Evolutionary conservation across 2,329 filamentous ascomycete genomes (phyloP).

Genomic region (Phialophora verrucosa): DNA sequence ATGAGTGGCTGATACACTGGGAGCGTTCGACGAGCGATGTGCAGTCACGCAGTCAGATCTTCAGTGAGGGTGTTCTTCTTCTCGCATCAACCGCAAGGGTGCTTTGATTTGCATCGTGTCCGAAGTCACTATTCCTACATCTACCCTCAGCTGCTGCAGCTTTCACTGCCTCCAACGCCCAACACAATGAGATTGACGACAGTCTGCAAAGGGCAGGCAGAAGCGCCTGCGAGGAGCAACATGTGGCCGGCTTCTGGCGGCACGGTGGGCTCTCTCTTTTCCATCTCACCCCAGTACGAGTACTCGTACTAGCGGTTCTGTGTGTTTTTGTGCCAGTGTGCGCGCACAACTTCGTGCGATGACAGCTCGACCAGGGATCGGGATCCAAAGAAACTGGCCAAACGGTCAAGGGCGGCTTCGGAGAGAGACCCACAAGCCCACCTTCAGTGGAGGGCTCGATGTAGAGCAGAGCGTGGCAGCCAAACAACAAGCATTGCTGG

Average conservation of each 20-base stretch:
- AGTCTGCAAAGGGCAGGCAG: not conserved
- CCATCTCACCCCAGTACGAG: not conserved
- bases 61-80: not conserved
- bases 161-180: not conserved
- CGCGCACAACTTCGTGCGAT: slow-evolving; percentile 15
- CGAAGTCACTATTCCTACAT: not conserved
- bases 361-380: slow-evolving; percentile 21
- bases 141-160: not conserved
- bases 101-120: not conserved
- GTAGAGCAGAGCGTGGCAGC: slow-evolving; percentile 25
- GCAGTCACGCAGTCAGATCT: not conserved
- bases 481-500: slow-evolving; percentile 21
- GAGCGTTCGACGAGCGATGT: not conserved
- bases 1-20: slow-evolving; percentile 12
- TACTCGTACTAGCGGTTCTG: not conserved
- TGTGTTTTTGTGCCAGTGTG: slow-evolving; percentile 7
- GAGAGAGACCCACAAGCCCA: slow-evolving; percentile 15
- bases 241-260: slow-evolving; percentile 24
- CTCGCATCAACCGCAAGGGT: not conserved
- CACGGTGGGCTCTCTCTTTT: slow-evolving; percentile 5
- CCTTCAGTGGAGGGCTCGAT: not conserved
- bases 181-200: not conserved
- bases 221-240: slow-evolving; percentile 8
- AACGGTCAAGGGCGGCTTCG: slow-evolving; percentile 4
- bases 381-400: slow-evolving; percentile 8